Base-by-base conservation (phyloP, 345 rosid genomes). In the Lumnitzera littorea region DNA sequence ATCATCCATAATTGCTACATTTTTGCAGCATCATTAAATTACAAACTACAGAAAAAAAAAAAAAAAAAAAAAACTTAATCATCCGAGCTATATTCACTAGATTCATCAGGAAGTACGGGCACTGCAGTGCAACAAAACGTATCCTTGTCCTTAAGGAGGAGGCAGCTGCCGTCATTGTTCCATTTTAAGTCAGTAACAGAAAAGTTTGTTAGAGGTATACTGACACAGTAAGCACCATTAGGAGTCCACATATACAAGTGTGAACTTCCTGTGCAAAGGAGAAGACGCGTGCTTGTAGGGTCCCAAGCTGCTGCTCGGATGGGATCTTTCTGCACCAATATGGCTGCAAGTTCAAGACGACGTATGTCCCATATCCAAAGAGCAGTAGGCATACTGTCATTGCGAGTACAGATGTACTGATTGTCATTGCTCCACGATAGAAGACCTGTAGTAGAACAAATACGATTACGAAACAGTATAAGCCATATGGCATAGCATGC, bases 221-320 rank as follows among this genome's bases (percentile, higher is more conserved):
- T 83, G 31, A 90, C 77, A 55, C 97, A 90, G 80, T 76, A 94
- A 24, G 99, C 97, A 70, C 97, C 96, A 1, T 95, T 80, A 61
- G 95, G 96, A 58, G 92, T 80, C 97, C 95, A 90, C 95, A 90
- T 88, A 68, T 94, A 90, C 66, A 90, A 66, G 77, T 90, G 95
- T 41, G 91, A 77, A 78, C 95, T 94, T 51, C 96, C 97, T 0
- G 96, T 88, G 78, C 97, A 88, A 51, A 94, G 72, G 60, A 83
- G 80, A 53, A 94, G 96, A 17, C 91, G 90, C 12, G 87, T 56
- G 75, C 97, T 77, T 29, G 82, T 84, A 6, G 96, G 97, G 48
- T 94, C 95, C 99, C 99, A 90, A 2, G 76, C 89, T 43, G 87
- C 95, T 13, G 95, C 92, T 65, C 87, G 71, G 16, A 90, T 78